A percentile compares a stretch with the other conserved stretches of the same genome.
These are phyloP conservation scores for Magnolia sinica DNA, from an alignment of 164 flowering plant species.

Conservation along the genomic window DNA sequence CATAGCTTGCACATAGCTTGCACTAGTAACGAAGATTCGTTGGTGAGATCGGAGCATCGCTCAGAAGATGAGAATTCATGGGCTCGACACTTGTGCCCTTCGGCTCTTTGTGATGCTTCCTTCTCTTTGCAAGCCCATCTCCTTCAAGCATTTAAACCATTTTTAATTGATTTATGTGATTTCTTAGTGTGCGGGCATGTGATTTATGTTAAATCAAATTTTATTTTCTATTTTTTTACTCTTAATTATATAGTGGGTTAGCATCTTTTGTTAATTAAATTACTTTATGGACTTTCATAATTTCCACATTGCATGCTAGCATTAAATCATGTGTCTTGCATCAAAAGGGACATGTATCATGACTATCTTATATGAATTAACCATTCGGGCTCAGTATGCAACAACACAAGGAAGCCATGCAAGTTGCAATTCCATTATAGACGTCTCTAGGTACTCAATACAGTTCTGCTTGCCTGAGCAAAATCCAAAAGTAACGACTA, in stretches of 20 bases:
- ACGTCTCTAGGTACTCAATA: slow-evolving; percentile 88
- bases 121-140: too few species aligned
- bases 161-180: slow-evolving; percentile 12
- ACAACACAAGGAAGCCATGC: slow-evolving; percentile 83
- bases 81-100: neutral
- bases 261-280: too few species aligned
- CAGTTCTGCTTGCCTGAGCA: slow-evolving; percentile 81
- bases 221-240: too few species aligned
- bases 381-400: slow-evolving; percentile 93
- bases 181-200: too few species aligned
- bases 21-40: slow-evolving; percentile 59
- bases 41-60: slow-evolving; percentile 66
- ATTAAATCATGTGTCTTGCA: slow-evolving; percentile 20
- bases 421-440: slow-evolving; percentile 85
- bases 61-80: slow-evolving; percentile 39
- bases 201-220: too few species aligned
- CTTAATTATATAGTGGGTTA: too few species aligned
- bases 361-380: slow-evolving; percentile 66
- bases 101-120: too few species aligned
- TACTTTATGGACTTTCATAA: too few species aligned
- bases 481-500: neutral
- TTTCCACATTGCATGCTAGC: too few species aligned
- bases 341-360: slow-evolving; percentile 72
- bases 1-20: too few species aligned
- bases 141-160: too few species aligned